Percentiles rank a stretch among this genome's conserved stretches.
Conservation (phyloP, 495 filamentous ascomycete species). For the Podospora pseudoanserina region DNA sequence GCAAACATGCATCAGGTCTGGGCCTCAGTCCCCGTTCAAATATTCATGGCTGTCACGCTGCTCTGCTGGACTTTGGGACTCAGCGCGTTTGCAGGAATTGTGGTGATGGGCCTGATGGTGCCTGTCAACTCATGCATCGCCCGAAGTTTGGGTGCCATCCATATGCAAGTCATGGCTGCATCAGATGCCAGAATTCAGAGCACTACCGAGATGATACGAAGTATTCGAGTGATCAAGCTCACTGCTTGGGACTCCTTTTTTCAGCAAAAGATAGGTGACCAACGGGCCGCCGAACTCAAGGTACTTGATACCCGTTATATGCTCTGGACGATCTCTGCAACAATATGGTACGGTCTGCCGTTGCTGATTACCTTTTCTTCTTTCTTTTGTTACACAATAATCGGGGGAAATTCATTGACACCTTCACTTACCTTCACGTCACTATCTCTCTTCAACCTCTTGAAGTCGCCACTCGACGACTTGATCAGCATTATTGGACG, state of each 20-base stretch:
- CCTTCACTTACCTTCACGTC: constrained; percentile 10
- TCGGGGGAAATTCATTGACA: constrained; percentile 8
- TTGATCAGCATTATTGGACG: constrained; percentile 9
- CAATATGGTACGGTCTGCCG: constrained; percentile 11
- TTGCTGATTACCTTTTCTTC: constrained; percentile 7
- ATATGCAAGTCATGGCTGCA: constrained; percentile 15
- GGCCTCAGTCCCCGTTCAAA: constrained; percentile 11
- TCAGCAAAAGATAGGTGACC: constrained; percentile 1
- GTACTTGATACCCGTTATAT: constrained; percentile 4
- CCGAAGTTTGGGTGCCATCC: constrained; percentile 12
- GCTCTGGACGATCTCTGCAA: constrained; percentile 10
- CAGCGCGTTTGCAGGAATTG: constrained; percentile 15
- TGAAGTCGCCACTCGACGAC: constrained; percentile 11
- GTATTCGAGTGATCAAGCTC: constrained; percentile 7
- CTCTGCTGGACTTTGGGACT: constrained; percentile 12
- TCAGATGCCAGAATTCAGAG: constrained; percentile 11
- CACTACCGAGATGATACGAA: constrained; percentile 7
- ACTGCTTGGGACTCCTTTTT: constrained; percentile 11
- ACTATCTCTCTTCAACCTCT: constrained; percentile 11
- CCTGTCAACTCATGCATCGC: constrained; percentile 15
- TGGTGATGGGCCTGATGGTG: constrained; percentile 12
- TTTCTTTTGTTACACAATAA: constrained; percentile 6
- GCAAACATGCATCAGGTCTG: constrained; percentile 14
- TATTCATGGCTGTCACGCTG: constrained; percentile 10
- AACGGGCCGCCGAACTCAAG: constrained; percentile 3